Evolutionary conservation across 164 flowering plant species (phyloP).

Genomic region (Cinnamomum micranthum): DNA sequence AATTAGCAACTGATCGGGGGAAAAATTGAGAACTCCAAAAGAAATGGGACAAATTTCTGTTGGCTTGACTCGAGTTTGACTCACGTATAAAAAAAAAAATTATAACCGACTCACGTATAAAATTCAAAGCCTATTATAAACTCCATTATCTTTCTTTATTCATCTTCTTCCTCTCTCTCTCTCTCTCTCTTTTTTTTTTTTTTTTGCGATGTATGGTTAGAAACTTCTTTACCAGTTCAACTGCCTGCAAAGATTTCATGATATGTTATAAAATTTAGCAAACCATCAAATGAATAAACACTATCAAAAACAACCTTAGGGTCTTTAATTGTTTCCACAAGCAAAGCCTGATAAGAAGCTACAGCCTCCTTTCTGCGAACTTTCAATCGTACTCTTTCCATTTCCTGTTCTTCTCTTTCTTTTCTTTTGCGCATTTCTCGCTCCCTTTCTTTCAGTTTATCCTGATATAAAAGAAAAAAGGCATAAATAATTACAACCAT

Average conservation of each 20-base stretch:
- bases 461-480: conserved; percentile 39
- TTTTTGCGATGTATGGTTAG: too few relatives aligned
- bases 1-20: not conserved
- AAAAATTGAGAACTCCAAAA: not conserved
- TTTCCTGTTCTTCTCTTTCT: conserved; percentile 96
- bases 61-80: not conserved
- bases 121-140: too few relatives aligned
- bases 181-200: too few relatives aligned
- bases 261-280: not conserved
- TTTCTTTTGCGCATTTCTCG: conserved; percentile 84
- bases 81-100: too few relatives aligned
- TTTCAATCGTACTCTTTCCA: conserved; percentile 88
- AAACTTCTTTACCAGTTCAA: too few relatives aligned
- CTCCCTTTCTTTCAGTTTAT: conserved; percentile 91
- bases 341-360: conserved; percentile 88
- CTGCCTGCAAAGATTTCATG: too few relatives aligned
- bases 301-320: conserved; percentile 69
- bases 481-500: not conserved
- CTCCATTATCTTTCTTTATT: too few relatives aligned
- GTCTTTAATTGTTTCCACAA: conserved; percentile 88
- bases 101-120: too few relatives aligned
- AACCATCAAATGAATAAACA: not conserved
- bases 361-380: conserved; percentile 89
- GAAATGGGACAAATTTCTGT: not conserved
- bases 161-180: too few relatives aligned